phyloP scores from a whole-genome alignment of 1,139 yeast genomes.

The Zygotorulaspora mrakii region DNA sequence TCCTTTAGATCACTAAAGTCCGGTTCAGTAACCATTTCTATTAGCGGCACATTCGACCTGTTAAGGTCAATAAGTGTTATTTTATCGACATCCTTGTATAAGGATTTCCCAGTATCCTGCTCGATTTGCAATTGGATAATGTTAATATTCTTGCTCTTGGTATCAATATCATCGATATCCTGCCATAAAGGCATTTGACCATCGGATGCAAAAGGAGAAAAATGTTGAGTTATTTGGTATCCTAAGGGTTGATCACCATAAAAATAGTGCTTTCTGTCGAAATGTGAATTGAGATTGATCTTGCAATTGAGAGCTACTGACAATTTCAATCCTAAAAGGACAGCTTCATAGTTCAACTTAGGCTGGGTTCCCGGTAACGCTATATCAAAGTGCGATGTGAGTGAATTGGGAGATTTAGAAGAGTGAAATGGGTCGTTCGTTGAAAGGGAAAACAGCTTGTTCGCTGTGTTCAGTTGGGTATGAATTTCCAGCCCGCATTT shows the following conservation, averaged over 20 bases:
- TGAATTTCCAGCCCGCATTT: conserved; percentile 93
- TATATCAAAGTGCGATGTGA: conserved; percentile 74
- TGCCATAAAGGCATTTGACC: conserved; percentile 54
- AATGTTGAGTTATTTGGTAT: conserved; percentile 90
- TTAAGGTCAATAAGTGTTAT: conserved; percentile 66
- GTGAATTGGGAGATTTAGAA: conserved; percentile 59
- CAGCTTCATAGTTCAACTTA: conserved; percentile 67
- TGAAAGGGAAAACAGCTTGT: conserved; percentile 72
- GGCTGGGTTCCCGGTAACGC: conserved; percentile 96
- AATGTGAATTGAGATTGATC: conserved; percentile 55
- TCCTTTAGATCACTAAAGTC: conserved; percentile 68
- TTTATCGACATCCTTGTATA: conserved; percentile 45
- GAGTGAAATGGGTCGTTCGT: conserved; percentile 40
- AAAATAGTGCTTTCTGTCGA: conserved; percentile 93
- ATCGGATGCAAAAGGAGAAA: conserved; percentile 67
- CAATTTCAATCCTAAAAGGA: conserved; percentile 65
- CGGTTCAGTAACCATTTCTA: conserved; percentile 89
- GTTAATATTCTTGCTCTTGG: conserved; percentile 42
- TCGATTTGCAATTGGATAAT: conserved; percentile 82
- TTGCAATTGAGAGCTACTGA: conserved; percentile 67
- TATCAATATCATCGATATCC: conserved; percentile 52
- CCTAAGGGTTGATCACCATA: conserved; percentile 97
- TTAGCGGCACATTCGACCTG: conserved; percentile 78
- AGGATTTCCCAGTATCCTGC: conserved; percentile 89
- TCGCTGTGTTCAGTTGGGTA: conserved; percentile 72